Conservation (phyloP, 805 yeast species). For the Metschnikowia arizonensis region DNA sequence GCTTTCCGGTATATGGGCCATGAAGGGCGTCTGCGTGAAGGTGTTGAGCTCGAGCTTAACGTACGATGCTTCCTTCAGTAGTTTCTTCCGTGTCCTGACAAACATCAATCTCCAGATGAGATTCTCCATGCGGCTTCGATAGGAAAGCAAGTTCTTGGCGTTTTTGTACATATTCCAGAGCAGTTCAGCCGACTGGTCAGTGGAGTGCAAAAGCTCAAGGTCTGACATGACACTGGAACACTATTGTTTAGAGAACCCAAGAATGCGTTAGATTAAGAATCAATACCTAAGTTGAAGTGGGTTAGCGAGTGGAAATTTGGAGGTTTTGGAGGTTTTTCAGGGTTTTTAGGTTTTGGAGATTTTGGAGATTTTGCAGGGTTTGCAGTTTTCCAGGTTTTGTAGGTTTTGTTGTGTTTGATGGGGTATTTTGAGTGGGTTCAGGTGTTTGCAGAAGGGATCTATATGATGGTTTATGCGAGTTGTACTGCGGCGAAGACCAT, state of each 20-base stretch:
- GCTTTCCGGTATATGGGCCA: conserved; percentile 6
- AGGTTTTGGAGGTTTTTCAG: not conserved
- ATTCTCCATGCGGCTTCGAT: conserved; percentile 74
- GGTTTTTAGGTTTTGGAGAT: too few species aligned
- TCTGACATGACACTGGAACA: not conserved
- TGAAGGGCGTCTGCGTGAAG: conserved; percentile 9
- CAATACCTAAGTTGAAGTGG: too few species aligned
- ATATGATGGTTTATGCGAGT: not conserved
- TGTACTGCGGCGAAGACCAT: not conserved
- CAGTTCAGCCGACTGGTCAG: conserved; percentile 21
- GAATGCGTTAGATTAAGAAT: not conserved
- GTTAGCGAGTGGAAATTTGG: not conserved
- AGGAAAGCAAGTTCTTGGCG: conserved; percentile 72
- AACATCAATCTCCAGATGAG: conserved; percentile 86
- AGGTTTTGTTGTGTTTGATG: too few species aligned
- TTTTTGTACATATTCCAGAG: conserved; percentile 80
- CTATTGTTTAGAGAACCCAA: not conserved
- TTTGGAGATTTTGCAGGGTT: too few species aligned
- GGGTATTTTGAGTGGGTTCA: too few species aligned
- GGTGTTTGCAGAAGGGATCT: too few species aligned
- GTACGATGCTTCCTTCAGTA: not conserved
- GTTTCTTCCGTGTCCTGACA: conserved; percentile 25
- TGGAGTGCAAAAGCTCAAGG: not conserved
- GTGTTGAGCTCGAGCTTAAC: conserved; percentile 9
- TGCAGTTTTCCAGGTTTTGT: too few species aligned